Percentiles rank a stretch among this genome's conserved stretches.
Conservation (phyloP, 192 early-diverging fungal genomes). For the Linnemannia elongata region DNA sequence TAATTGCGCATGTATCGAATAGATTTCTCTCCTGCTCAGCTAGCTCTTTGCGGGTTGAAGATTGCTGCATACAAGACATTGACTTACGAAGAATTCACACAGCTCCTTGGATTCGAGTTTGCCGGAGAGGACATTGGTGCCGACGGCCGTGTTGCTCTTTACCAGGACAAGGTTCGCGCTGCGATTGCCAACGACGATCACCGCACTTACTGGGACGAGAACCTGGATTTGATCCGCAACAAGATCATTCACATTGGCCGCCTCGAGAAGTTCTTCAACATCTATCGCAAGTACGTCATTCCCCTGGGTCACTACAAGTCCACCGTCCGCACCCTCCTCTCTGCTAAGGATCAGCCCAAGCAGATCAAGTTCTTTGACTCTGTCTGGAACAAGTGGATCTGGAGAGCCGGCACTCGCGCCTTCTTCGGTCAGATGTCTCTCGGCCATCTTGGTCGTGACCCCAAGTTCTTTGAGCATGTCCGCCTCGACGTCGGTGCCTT, state of each 20-base stretch:
- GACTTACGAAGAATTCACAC: slow-evolving; percentile 42
- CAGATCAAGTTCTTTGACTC: slow-evolving; percentile 52
- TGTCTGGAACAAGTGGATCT: slow-evolving; percentile 50
- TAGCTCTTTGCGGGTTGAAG: slow-evolving; percentile 49
- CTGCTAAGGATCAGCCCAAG: slow-evolving; percentile 17
- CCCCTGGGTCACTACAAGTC: slow-evolving; percentile 43
- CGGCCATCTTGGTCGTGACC: slow-evolving; percentile 50
- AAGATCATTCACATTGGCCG: slow-evolving; percentile 56
- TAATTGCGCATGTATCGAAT: not conserved
- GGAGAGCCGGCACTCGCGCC: slow-evolving; percentile 32
- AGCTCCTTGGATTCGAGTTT: slow-evolving; percentile 52
- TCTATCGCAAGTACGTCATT: slow-evolving; percentile 46
- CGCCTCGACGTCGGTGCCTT: slow-evolving; percentile 53
- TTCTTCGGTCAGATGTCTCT: slow-evolving; percentile 57
- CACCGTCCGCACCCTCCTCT: slow-evolving; percentile 29
- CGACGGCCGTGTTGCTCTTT: slow-evolving; percentile 39
- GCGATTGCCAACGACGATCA: slow-evolving; percentile 34
- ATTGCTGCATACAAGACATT: slow-evolving; percentile 53
- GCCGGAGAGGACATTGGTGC: slow-evolving; percentile 37
- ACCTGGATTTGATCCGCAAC: slow-evolving; percentile 45
- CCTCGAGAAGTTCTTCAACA: slow-evolving; percentile 46
- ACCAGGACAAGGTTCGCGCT: slow-evolving; percentile 46
- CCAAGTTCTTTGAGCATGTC: slow-evolving; percentile 57
- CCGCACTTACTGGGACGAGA: slow-evolving; percentile 48
- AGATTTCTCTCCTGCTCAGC: slow-evolving; percentile 54